Conservation (phyloP, 148 eudicot species). For the Dianthus caryophyllus region DNA sequence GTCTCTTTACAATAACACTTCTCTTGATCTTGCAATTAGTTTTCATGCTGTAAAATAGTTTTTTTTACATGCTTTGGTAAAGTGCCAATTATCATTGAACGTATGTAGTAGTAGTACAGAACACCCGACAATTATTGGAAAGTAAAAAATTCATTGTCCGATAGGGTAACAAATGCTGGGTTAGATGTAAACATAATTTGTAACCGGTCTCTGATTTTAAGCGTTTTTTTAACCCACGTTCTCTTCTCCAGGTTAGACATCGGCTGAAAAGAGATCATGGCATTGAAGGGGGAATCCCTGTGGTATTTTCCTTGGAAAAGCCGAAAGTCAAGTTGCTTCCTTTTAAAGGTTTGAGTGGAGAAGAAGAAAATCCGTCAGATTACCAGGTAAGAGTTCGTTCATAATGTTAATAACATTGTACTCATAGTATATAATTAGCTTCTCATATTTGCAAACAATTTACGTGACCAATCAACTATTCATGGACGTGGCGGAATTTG, state of each 20-base stretch:
- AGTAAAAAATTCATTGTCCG: not conserved
- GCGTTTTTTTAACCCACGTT: not conserved
- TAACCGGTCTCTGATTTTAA: not conserved
- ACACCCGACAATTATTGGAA: slow-evolving; percentile 6
- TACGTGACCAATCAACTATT: not conserved
- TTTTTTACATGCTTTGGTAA: not conserved
- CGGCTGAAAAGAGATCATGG: slow-evolving; percentile 84
- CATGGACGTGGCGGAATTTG: not conserved
- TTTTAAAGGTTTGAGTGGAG: slow-evolving; percentile 77
- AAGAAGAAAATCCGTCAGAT: slow-evolving; percentile 93
- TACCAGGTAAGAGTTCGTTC: slow-evolving; percentile 64
- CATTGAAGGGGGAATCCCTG: slow-evolving; percentile 97
- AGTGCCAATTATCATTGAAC: not conserved
- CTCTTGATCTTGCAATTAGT: not conserved
- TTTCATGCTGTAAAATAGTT: not conserved
- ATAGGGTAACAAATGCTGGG: not conserved
- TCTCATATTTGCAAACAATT: not conserved
- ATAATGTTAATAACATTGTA: not conserved
- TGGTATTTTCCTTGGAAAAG: slow-evolving; percentile 91
- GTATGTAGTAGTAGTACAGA: not conserved
- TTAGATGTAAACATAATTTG: slow-evolving; percentile 8
- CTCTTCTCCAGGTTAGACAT: slow-evolving; percentile 68
- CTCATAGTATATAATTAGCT: slow-evolving; percentile 7
- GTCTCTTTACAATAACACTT: not conserved
- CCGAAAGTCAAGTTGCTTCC: slow-evolving; percentile 97